Base-by-base conservation (phyloP, 768 basidiomycete species). In the Trametes sanguinea region DNA sequence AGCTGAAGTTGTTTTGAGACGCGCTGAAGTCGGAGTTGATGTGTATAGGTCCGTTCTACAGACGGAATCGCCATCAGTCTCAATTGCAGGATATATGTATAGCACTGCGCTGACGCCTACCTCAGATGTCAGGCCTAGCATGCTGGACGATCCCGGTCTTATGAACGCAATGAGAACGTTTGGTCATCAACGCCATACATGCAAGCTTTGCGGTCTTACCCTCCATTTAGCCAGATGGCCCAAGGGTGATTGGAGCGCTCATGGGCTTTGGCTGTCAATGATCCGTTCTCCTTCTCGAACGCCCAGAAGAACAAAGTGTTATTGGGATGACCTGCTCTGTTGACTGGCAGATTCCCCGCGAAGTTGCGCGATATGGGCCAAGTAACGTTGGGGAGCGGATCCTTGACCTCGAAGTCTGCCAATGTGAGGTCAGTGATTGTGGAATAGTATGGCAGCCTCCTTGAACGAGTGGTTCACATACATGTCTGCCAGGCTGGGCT, bases 81-180 rank as follows among this genome's bases (percentile, higher is more conserved):
- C 22, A 16, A 16, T 14, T 29, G 47, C 27, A 6, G 6, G 22
- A 22, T 22, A 22, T 22, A 22, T 22, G 14, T 10, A 4, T 29
- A 50, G 11, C 27, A 14, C 27, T 4, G 7, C 7, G 27, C 11
- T 6, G 27, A 32, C 11, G 48, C 76, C 11, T 29, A 71, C 71
- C 80, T 89, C 88, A 27, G 84, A 81, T 46, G 87, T 74, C 51
- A 87, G 73, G 6, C 88, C 88, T 47, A 81, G 72, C 67, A 90
- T 74, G 70, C 88, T 87, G 10, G 89, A 90, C 3, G 87, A 82
- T 13, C 89, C 89, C 3, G 89, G 88, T 17, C 88, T 80, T 22
- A 16, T 33, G 30, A 6, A 11, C 17, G 22, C 22, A 14, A 14
- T 10, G 42, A 22, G 13, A 43, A 27, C 9, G 6, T 3, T 11